Base-by-base conservation (phyloP, 176 grass and related monocot genomes). In the Tuctoria greenei region DNA sequence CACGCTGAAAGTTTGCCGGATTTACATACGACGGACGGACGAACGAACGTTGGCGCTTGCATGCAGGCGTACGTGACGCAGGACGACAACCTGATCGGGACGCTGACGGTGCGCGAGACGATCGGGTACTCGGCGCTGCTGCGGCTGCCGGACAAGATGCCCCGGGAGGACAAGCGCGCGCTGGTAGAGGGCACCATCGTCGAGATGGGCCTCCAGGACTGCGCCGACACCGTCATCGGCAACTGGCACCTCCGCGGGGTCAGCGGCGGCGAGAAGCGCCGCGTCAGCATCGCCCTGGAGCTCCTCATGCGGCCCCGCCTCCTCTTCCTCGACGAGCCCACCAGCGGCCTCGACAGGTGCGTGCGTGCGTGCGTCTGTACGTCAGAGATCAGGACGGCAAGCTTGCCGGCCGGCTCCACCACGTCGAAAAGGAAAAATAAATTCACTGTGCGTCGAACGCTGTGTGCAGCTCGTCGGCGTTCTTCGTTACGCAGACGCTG, bases 251-350 rank as follows among this genome's bases (percentile, higher is more conserved):
- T 99, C 73, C 84, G 95, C 12, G 95, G 95, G 10, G 82, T 99
- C 55, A 99, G 95, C 46, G 95, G 95, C 10, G 95, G 95, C 24
- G 95, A 99, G 91, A 99, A 95, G 87, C 83, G 91, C 47, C 87
- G 95, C 5, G 91, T 99, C 66, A 99, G 95, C 86, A 99, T 99
- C 74, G 95, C 91, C 6, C 86, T 99, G 46, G 95, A 99, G 82
- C 90, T 99, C 71, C 91, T 99, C 76, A 99, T 92, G 91, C 76
- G 91, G 9, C 91, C 95, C 4, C 84, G 95, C 18, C 82, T 99
- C 72, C 91, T 99, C 79, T 92, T 99, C 91, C 89, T 99, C 39
- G 95, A 99, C 40, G 95, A 99, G 83, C 95, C 95, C 59, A 99
- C 95, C 39, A 99, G 95, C 62, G 95, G 95, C 40, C 95, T 99